Conservation (phyloP, 441 rosid species). For the Brassica balearica region DNA sequence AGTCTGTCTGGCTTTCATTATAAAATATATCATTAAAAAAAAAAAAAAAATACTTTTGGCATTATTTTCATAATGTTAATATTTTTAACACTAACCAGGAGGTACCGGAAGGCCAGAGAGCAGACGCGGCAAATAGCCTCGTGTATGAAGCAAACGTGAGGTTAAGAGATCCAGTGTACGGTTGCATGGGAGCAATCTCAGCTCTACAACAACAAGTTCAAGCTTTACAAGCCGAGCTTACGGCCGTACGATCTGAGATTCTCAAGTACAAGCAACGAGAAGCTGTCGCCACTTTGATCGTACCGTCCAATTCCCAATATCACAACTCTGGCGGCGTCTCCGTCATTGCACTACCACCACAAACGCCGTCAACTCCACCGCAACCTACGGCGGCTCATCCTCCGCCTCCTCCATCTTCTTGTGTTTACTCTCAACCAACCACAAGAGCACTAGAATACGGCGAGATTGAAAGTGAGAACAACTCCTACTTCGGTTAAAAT, state of each 20-base stretch:
- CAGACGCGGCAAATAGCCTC: conserved; percentile 72
- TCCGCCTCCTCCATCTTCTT: conserved; percentile 49
- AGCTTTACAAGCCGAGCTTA: conserved; percentile 65
- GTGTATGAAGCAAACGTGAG: conserved; percentile 82
- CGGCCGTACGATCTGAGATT: conserved; percentile 66
- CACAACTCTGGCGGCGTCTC: conserved; percentile 67
- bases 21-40: background rate
- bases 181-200: conserved; percentile 81
- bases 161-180: conserved; percentile 79
- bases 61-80: background rate
- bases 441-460: conserved; percentile 52
- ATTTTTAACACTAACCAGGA: conserved; percentile 54
- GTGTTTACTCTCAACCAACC: conserved; percentile 69
- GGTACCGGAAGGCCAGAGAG: conserved; percentile 80
- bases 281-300: conserved; percentile 48
- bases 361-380: conserved; percentile 41
- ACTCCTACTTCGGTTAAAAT: conserved; percentile 74
- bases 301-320: conserved; percentile 56
- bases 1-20: background rate
- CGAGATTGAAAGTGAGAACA: conserved; percentile 68
- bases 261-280: conserved; percentile 66
- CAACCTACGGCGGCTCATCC: conserved; percentile 50
- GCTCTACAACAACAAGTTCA: conserved; percentile 73
- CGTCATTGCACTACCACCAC: conserved; percentile 52
- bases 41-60: background rate